A percentile compares a stretch with the other conserved stretches of the same genome.
These are phyloP conservation scores for Mycena sanguinolenta DNA, from an alignment of 768 basidiomycete genomes.

Conservation along the genomic window DNA sequence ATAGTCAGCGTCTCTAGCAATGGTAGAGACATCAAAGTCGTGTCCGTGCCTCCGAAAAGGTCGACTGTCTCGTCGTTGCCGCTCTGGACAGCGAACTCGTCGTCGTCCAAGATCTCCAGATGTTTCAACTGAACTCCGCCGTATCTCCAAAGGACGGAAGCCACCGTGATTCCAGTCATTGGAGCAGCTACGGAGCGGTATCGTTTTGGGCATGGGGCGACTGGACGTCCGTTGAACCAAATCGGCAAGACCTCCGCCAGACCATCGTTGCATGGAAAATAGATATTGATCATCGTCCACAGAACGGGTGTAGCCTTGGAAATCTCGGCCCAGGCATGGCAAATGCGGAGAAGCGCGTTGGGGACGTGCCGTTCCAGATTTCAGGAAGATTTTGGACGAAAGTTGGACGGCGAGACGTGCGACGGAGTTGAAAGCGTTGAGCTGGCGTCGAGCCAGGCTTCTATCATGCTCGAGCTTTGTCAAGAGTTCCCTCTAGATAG, in stretches of 20 bases:
- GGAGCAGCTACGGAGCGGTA: not conserved
- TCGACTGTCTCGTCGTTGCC: not conserved
- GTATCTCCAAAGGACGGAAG: too few relatives aligned
- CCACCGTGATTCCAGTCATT: too few relatives aligned
- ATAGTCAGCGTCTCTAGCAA: not conserved
- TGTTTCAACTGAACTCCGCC: not conserved
- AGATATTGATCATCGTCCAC: not conserved
- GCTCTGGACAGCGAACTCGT: not conserved
- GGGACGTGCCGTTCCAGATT: not conserved
- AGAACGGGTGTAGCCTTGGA: not conserved
- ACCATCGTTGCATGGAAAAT: not conserved
- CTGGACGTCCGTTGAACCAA: not conserved
- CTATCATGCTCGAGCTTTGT: not conserved
- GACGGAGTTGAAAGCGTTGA: not conserved
- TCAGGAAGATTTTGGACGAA: constrained; percentile 2
- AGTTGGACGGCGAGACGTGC: not conserved
- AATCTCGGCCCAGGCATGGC: not conserved
- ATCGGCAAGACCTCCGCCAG: not conserved
- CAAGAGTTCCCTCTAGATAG: too few relatives aligned
- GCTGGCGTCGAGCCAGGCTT: not conserved
- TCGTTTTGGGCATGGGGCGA: too few relatives aligned
- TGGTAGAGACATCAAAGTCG: not conserved
- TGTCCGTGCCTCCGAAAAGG: not conserved
- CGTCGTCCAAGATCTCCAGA: not conserved
- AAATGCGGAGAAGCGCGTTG: not conserved